These are phyloP conservation scores for Metschnikowia gruessii DNA, from an alignment of 805 yeast species.

Conservation along the genomic window DNA sequence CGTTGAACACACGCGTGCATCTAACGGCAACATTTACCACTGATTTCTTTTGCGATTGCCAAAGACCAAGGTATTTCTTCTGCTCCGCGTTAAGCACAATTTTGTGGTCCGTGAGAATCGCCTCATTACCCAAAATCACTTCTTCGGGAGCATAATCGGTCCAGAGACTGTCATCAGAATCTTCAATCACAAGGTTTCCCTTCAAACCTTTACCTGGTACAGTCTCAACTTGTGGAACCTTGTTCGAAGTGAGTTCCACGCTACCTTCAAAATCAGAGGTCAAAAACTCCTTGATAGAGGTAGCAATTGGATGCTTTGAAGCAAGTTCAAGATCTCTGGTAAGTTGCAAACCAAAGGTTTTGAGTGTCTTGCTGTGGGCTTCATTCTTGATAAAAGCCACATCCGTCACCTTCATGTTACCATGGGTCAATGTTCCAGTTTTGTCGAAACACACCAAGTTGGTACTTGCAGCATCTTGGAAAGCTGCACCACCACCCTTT, in stretches of 20 bases:
- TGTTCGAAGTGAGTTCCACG: slow-evolving; percentile 25
- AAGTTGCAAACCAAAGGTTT: slow-evolving; percentile 41
- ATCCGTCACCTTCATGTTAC: slow-evolving; percentile 57
- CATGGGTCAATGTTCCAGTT: slow-evolving; percentile 75
- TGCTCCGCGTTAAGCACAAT: slow-evolving; percentile 38
- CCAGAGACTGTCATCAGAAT: slow-evolving; percentile 31
- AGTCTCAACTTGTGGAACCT: slow-evolving; percentile 48
- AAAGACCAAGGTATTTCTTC: slow-evolving; percentile 36
- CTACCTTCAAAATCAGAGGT: slow-evolving; percentile 1
- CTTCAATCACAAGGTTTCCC: slow-evolving; percentile 37
- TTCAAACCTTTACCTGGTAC: slow-evolving; percentile 59
- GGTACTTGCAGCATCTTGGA: slow-evolving; percentile 68
- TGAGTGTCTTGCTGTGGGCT: slow-evolving; percentile 15
- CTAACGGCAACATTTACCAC: slow-evolving; percentile 53
- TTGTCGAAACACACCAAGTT: slow-evolving; percentile 72
- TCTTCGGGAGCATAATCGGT: slow-evolving; percentile 28
- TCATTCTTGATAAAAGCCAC: slow-evolving; percentile 29
- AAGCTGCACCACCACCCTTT: slow-evolving; percentile 79
- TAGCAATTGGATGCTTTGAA: slow-evolving; percentile 68
- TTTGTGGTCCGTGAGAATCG: slow-evolving; percentile 48
- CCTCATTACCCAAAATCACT: slow-evolving; percentile 60
- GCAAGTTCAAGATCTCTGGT: slow-evolving; percentile 58
- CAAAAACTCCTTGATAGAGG: slow-evolving; percentile 45
- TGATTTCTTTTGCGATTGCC: slow-evolving; percentile 67
- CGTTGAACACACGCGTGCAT: slow-evolving; percentile 26